phyloP scores from a whole-genome alignment of 352 stramenopile genomes.

The Phytophthora foliorum region DNA sequence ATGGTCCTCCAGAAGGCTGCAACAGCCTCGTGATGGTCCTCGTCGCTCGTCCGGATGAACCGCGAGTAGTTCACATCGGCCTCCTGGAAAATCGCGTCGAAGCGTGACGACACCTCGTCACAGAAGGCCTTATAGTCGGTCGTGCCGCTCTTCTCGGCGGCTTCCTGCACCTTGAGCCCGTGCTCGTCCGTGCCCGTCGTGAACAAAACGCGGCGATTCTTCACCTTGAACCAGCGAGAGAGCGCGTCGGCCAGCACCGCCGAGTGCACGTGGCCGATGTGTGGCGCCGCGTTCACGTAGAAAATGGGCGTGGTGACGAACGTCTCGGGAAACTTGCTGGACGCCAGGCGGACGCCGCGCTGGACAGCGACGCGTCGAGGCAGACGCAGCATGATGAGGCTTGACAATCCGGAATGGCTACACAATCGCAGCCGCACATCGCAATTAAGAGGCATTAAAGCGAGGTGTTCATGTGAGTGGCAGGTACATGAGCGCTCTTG shows the following conservation, averaged over 20 bases:
- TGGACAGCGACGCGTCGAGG: background rate
- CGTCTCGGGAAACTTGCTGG: constrained; percentile 24
- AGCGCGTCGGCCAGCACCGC: constrained; percentile 91
- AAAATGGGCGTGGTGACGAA: constrained; percentile 99
- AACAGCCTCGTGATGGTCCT: constrained; percentile 93
- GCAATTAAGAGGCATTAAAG: background rate
- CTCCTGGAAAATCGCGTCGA: constrained; percentile 90
- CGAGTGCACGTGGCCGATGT: constrained; percentile 99
- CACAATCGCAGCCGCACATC: constrained; percentile 7
- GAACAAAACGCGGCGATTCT: constrained; percentile 86
- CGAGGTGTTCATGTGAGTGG: background rate
- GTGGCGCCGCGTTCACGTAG: constrained; percentile 99
- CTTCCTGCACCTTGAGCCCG: constrained; percentile 97
- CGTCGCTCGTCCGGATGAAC: constrained; percentile 98
- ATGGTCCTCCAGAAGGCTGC: constrained; percentile 93
- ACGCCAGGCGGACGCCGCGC: constrained; percentile 1
- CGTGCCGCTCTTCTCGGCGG: constrained; percentile 86
- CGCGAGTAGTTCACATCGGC: constrained; percentile 94
- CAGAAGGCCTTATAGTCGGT: constrained; percentile 92
- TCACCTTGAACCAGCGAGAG: constrained; percentile 80
- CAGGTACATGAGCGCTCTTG: too few species aligned
- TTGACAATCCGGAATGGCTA: too few species aligned
- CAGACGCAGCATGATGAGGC: constrained; percentile 12
- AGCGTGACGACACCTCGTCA: constrained; percentile 92
- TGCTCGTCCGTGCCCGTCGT: constrained; percentile 99